Evolutionary conservation across 441 rosid species (phyloP), one percentile per base, ranked within the genome.

Genomic region (Erodium chrysanthum): DNA sequence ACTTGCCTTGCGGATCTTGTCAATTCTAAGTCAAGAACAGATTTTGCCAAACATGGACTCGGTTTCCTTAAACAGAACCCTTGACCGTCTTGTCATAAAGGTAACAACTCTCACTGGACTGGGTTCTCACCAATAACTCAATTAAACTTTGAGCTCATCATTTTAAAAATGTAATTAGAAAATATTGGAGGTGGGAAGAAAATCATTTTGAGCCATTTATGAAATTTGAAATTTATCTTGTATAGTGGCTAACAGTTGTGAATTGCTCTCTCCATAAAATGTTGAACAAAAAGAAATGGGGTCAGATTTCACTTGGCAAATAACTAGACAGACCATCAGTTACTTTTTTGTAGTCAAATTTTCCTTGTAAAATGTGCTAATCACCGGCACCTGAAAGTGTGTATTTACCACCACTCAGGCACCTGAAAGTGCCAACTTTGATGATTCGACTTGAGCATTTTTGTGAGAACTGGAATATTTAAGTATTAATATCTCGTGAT

Each of bases 21-120:
- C 92, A 2, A 81, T 90, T 70, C 78, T 95, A 79, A 88, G 92
- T 67, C 95, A 84, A 78, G 96, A 95, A 66, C 88, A 90, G 79
- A 87, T 84, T 76, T 71, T 92, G 31, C 90, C 88, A 15, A 74
- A 79, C 48, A 61, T 59, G 72, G 82, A 80, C 68, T 71, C 76
- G 11, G 73, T 74, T 64, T 71, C 81, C 21, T 68, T 81, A 8
- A 82, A 87, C 76, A 86, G 70, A 64, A 77, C 80, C 68, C 79
- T 94, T 0, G 85, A 85, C 75, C 81, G 85, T 76, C 87, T 95
- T 67, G 80, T 95, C 74, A 82, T 95, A 46, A 95, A 91, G 90
- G 99, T 94, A 77, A 71, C 50, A 44, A 65, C 23, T 33, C 27
- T 8, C 10, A 18, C 12, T 21, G 61, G 62, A 56, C 62, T 56